Conservation (phyloP, 2,329 filamentous ascomycete genomes). For the Hypoxylon sp. region DNA sequence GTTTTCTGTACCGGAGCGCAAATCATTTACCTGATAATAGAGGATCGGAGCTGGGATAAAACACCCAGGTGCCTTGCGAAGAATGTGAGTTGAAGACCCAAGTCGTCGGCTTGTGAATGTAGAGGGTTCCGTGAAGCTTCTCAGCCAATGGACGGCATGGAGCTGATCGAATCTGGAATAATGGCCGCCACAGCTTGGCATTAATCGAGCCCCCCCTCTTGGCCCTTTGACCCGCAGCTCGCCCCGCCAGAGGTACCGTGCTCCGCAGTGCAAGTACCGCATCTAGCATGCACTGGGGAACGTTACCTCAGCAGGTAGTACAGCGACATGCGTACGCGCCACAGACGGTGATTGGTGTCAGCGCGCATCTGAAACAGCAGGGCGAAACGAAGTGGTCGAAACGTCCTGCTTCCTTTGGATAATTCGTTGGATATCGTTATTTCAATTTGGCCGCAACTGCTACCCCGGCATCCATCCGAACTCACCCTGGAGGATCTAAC, state of each 20-base stretch:
- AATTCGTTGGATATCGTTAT: conserved; percentile 37
- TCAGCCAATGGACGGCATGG: conserved; percentile 50
- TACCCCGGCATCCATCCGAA: conserved; percentile 16
- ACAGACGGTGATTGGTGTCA: conserved; percentile 30
- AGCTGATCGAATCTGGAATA: conserved; percentile 43
- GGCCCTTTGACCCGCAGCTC: conserved; percentile 12
- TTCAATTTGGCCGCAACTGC: conserved; percentile 18
- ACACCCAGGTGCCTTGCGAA: conserved; percentile 24
- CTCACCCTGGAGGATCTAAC: conserved; percentile 13
- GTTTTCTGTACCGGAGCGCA: conserved; percentile 20
- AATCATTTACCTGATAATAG: conserved; percentile 29
- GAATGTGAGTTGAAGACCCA: conserved; percentile 23
- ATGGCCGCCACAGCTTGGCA: conserved; percentile 49
- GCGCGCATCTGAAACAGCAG: conserved; percentile 44
- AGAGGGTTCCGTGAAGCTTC: conserved; percentile 31
- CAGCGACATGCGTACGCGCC: conserved; percentile 38
- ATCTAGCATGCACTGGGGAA: conserved; percentile 21
- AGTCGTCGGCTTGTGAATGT: conserved; percentile 17
- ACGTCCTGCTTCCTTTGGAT: conserved; percentile 38
- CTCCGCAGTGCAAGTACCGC: conserved; percentile 21
- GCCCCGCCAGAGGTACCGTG: conserved; percentile 20
- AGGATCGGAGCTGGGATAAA: conserved; percentile 27
- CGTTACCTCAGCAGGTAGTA: conserved; percentile 15
- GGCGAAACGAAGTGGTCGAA: conserved; percentile 39
- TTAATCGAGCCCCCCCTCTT: conserved; percentile 23